Evolutionary conservation across 768 basidiomycete genomes (phyloP).

Genomic region (Auricularia sp.): DNA sequence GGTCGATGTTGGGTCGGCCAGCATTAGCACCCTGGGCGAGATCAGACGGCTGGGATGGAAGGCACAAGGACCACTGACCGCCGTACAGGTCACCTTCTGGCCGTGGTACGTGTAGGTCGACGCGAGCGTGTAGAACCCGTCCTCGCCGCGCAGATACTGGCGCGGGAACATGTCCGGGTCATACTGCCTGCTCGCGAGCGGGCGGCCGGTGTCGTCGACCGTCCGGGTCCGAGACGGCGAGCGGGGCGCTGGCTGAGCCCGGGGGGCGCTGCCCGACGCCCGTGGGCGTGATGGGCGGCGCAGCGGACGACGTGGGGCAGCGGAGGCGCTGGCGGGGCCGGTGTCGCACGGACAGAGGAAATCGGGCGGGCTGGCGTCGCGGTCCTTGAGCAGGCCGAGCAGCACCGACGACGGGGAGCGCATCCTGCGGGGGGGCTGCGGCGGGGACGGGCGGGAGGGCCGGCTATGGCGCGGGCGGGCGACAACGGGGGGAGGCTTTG

Average conservation of each 20-base stretch:
- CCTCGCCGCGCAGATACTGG: neutral
- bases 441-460: neutral
- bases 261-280: neutral
- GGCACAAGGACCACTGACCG: neutral
- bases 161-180: neutral
- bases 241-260: neutral
- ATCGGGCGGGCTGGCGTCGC: neutral
- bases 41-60: neutral
- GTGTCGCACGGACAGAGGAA: neutral
- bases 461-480: neutral
- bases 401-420: neutral
- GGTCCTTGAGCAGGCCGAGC: neutral
- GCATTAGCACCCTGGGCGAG: neutral
- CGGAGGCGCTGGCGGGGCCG: neutral
- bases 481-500: neutral
- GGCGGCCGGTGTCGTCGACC: too few species aligned
- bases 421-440: neutral
- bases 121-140: neutral
- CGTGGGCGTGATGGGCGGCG: neutral
- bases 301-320: neutral
- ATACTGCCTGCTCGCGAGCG: too few species aligned
- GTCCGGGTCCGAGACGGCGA: neutral
- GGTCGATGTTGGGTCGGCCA: neutral
- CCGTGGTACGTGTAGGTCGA: neutral
- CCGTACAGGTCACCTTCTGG: neutral